phyloP scores from a whole-genome alignment of 1,284 basidiomycete genomes.

The Violaceomyces palustris region DNA sequence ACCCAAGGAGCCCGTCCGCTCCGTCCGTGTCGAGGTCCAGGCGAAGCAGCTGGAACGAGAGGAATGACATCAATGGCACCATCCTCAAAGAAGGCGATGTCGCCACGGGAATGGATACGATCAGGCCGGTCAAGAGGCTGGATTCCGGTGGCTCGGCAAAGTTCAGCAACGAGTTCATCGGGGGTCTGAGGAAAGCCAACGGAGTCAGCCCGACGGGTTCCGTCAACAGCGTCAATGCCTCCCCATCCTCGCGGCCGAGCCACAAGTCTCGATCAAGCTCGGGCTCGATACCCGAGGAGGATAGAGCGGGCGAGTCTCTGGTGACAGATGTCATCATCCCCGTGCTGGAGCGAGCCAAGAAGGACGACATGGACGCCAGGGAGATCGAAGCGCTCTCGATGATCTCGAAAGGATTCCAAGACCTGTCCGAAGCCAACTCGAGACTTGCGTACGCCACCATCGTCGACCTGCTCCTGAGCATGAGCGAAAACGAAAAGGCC shows the following conservation, averaged over 20 bases:
- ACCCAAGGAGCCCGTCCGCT: too few relatives aligned
- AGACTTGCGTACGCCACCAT: conserved; percentile 78
- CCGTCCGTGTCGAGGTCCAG: conserved; percentile 13
- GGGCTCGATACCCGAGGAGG: conserved; percentile 9
- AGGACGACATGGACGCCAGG: conserved; percentile 72
- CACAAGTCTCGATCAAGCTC: conserved; percentile 21
- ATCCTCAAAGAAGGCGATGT: conserved; percentile 73
- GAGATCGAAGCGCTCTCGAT: conserved; percentile 84
- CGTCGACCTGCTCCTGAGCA: conserved; percentile 79
- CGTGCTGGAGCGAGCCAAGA: conserved; percentile 34
- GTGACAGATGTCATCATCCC: conserved; percentile 40
- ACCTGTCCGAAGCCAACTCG: conserved; percentile 73
- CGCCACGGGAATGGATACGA: conserved; percentile 64
- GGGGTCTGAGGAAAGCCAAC: conserved; percentile 50
- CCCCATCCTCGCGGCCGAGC: conserved; percentile 6
- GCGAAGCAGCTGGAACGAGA: conserved; percentile 55
- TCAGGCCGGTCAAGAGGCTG: conserved; percentile 85
- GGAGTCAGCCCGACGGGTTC: background rate
- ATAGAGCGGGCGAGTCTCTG: conserved; percentile 22
- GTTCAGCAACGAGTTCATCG: conserved; percentile 74
- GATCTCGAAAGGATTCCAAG: conserved; percentile 79
- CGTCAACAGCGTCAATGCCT: background rate
- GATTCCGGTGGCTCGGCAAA: conserved; percentile 72
- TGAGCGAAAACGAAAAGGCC: conserved; percentile 60
- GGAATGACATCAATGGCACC: conserved; percentile 67